Evolutionary conservation across 163 green algal genomes (phyloP), one percentile per base, ranked within the genome.

Genomic region (Scenedesmus sp.): DNA sequence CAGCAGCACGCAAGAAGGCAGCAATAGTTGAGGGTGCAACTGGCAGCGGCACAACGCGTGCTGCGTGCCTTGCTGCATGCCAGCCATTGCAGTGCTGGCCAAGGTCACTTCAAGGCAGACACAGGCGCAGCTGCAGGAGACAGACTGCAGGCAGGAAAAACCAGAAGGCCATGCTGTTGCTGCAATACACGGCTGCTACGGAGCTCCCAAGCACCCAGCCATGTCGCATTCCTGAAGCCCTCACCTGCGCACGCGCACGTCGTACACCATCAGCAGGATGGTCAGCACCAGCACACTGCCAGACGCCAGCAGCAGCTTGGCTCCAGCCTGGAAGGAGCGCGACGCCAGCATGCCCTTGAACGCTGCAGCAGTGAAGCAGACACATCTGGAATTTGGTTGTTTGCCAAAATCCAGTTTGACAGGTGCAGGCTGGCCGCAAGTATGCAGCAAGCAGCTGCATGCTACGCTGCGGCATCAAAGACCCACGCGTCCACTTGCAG

Each of bases 261-360:
- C 26, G 55, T 91, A 82, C 13, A 26, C 87, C 74, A 91, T 86
- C 76, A 91, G 34, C 74, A 91, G 57, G 26, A 91, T 46, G 13
- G 70, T 86, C 12, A 52, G 56, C 18, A 82, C 2, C 74, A 91
- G 74, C 2, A 26, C 60, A 23, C 54, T 62, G 57, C 20, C 87
- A 26, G 87, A 59, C 1, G 57, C 74, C n/a, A 86, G 70, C 23
- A 81, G 66, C 20, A 86, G 46, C 87, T 91, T 91, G n/a, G 81
- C 9, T 15, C 87, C 76, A 26, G 76, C 76, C 73, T 91, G 87
- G 57, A 91, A 86, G 62, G n/a, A n/a, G 5, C 87, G 74, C 5
- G 70, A 86, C 12, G 20, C 18, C 79, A 86, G 34, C 73, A 91
- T 26, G 16, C 20, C 16, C 4, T 2, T 0, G 18, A 85, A 74